Evolutionary conservation across 208 protist genomes (phyloP).

Genomic region (Trypanosoma congolense): DNA sequence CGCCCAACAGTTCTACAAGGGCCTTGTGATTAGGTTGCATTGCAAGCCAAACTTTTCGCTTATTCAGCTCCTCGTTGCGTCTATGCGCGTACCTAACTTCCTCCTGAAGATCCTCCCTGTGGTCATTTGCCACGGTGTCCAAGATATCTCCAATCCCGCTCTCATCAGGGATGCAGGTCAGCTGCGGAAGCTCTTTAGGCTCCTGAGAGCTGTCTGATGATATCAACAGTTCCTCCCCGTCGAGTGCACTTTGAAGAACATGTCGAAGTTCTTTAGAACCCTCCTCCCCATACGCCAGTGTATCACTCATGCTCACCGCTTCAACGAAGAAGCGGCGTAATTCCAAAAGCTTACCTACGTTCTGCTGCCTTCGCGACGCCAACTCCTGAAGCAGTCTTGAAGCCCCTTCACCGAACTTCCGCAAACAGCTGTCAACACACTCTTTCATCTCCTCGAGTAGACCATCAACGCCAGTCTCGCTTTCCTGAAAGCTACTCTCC

Average conservation of each 20-base stretch:
- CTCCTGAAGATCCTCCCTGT: conserved; percentile 23
- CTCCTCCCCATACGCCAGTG: conserved; percentile 10
- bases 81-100: conserved; percentile 8
- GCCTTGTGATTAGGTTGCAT: conserved; percentile 18
- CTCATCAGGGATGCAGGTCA: conserved; percentile 3
- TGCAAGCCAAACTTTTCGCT: conserved; percentile 23
- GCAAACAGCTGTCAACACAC: background rate
- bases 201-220: background rate
- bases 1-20: conserved; percentile 26
- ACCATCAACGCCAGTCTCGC: conserved; percentile 3
- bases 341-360: conserved; percentile 4
- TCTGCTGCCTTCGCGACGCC: background rate
- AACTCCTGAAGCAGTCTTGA: conserved; percentile 10
- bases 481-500: conserved; percentile 6
- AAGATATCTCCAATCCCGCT: background rate
- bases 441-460: conserved; percentile 9
- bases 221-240: background rate
- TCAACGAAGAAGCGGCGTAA: conserved; percentile 17
- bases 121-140: conserved; percentile 2
- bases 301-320: background rate
- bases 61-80: conserved; percentile 15
- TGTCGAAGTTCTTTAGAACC: background rate
- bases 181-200: background rate
- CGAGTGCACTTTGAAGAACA: conserved; percentile 2
- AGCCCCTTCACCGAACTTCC: conserved; percentile 9